Evolutionary conservation across 306 rosid genomes (phyloP).

Genomic region (Vigna trinervia): DNA sequence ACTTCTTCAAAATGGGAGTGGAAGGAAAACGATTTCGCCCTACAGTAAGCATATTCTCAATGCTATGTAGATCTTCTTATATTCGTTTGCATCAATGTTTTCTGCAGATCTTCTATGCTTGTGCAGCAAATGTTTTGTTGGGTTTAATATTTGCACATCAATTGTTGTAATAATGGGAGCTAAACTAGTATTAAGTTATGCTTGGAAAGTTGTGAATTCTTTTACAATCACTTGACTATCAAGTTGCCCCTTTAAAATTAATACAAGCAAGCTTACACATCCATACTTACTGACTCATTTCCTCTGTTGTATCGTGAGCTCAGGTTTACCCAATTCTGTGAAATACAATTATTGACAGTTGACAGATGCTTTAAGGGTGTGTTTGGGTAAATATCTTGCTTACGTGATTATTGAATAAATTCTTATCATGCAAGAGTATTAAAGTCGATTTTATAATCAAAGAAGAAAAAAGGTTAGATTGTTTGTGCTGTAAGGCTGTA

Average conservation of each 20-base stretch:
- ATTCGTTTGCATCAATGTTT: constrained; percentile 10
- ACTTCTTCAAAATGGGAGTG: constrained; percentile 91
- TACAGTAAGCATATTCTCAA: constrained; percentile 64
- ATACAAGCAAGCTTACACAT: background rate
- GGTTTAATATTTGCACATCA: constrained; percentile 23
- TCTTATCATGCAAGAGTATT: background rate
- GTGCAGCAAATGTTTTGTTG: constrained; percentile 4
- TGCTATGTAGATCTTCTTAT: constrained; percentile 16
- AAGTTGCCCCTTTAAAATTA: constrained; percentile 5
- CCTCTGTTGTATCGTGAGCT: constrained; percentile 21
- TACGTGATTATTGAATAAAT: background rate
- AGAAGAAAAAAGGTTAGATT: background rate
- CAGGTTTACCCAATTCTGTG: constrained; percentile 3
- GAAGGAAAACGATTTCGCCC: constrained; percentile 99
- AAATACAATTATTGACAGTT: constrained; percentile 9
- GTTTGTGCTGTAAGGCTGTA: background rate
- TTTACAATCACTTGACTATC: constrained; percentile 6
- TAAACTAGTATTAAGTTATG: constrained; percentile 3
- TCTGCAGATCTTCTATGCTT: constrained; percentile 17
- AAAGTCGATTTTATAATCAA: background rate
- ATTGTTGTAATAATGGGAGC: constrained; percentile 25
- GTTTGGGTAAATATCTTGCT: background rate
- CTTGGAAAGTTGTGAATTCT: constrained; percentile 11
- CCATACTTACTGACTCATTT: background rate
- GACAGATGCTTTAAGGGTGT: background rate